Evolutionary conservation across 176 grass and related monocot genomes (phyloP).

Genomic region (barley (Hordeum vulgare)): MorexV3_pseudomolecules_assembly NC_058522.1:569410817-569411316

Average conservation of each 20-base stretch:
- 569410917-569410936: slow-evolving; percentile 65
- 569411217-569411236: too few relatives aligned
- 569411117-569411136: not conserved
- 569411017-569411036: not conserved
- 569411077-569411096: not conserved
- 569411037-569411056: not conserved
- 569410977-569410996: not conserved
- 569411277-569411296: too few relatives aligned
- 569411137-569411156: not conserved
- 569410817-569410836: slow-evolving; percentile 63
- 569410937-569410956: not conserved
- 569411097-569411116: not conserved
- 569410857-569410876: slow-evolving; percentile 4
- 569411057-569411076: not conserved
- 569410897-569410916: slow-evolving; percentile 63
- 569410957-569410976: not conserved
- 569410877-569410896: slow-evolving; percentile 3
- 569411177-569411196: not conserved
- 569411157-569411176: not conserved
- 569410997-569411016: not conserved
- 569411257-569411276: not conserved
- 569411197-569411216: too few relatives aligned
- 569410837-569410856: slow-evolving; percentile 68
- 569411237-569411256: not conserved
- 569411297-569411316: too few relatives aligned